Base-by-base conservation (phyloP, 2,329 filamentous ascomycete genomes). In the Penicillium sp. region DNA sequence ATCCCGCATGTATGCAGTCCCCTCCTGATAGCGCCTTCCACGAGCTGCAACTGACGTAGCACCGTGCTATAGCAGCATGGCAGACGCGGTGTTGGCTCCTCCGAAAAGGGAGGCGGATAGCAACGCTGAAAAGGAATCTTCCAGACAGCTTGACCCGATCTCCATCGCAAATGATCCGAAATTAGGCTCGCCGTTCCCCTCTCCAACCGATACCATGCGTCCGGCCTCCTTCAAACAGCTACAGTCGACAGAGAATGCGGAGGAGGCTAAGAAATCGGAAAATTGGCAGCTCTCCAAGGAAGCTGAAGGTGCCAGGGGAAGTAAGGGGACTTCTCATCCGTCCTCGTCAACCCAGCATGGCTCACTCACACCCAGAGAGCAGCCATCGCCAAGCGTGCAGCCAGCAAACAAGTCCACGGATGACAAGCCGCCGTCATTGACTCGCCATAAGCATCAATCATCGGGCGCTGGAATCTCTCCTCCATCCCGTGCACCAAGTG, bases 401-500 rank as follows among this genome's bases (percentile, higher is more conserved):
- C 54, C 12, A 60, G 54, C 32, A 54, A 47, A 55, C 32, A 54
- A 47, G 11, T 50, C 55, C 16, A 37, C 32, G n/a, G 55, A 54
- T 13, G 44, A 48, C 12, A 42, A 42, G n/a, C 49, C 48, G 31
- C 48, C 49, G 15, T 37, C 47, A 20, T 27, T 39, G 30, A 53
- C 35, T 22, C 47, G 32, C 15, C 54, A 56, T 26, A 53, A 47
- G 23, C 47, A 48, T 23, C 57, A 51, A 26, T 33, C 47, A 11
- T 59, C 58, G 9, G 30, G 48, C 3, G 46, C 52, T 2, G 59
- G 52, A 3, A 43, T 55, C 6, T 51, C 68, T 4, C 69, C 71
- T 14, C 59, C 64, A 1, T 60, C 57, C 10, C 70, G 72, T 13
- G 70, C 79, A 34, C 75, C 77, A 39, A 90, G 82, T 57, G 85